Evolutionary conservation across 75 land plant species (phyloP).

Genomic region (Azolla pinnata): DNA sequence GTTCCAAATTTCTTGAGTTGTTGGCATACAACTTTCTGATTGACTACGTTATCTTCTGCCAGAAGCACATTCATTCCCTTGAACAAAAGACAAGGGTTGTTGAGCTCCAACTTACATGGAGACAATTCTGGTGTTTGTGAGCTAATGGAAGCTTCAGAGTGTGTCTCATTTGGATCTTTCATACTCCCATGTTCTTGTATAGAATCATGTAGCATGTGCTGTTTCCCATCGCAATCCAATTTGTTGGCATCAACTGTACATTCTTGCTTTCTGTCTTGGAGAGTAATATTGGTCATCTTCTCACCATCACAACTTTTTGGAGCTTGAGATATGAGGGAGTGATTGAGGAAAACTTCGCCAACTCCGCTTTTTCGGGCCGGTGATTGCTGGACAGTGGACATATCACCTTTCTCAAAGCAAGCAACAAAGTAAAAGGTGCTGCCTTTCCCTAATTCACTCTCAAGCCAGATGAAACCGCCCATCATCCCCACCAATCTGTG

Average conservation of each 20-base stretch:
- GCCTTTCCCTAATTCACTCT: conserved; percentile 38
- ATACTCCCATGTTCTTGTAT: no score
- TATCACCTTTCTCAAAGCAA: conserved; percentile 18
- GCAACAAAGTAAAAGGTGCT: conserved; percentile 38
- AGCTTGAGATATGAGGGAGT: not conserved
- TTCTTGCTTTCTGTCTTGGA: not conserved
- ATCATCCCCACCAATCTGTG: conserved; percentile 35
- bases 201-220: no score
- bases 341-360: not conserved
- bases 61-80: conserved; percentile 33
- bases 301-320: no score
- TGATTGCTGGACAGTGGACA: no score
- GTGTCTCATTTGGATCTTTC: not conserved
- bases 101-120: not conserved
- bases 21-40: conserved; percentile 41
- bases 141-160: not conserved
- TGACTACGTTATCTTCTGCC: conserved; percentile 38
- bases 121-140: not conserved
- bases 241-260: no score
- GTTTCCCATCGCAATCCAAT: no score
- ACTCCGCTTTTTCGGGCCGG: no score
- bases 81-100: not conserved
- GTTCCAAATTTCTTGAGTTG: conserved; percentile 37
- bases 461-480: conserved; percentile 41
- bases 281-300: not conserved